Evolutionary conservation across 768 basidiomycete genomes (phyloP), one percentile per base, ranked within the genome.

Genomic region (Amanita phalloides): DNA sequence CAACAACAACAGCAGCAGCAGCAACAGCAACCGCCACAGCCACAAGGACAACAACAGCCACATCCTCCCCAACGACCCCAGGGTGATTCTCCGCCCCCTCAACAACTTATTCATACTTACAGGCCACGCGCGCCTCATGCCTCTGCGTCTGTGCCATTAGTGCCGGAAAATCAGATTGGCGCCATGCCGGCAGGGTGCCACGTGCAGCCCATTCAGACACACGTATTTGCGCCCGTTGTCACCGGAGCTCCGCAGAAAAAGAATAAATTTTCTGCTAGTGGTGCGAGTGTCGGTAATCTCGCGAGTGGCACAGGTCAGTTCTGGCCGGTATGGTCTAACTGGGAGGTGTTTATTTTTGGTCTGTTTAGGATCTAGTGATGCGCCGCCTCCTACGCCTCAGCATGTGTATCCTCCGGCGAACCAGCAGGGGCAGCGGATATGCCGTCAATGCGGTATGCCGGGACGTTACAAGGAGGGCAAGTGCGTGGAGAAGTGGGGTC

Each of bases 401-500:
- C 56, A 65, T 17, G 57, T 66, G 3, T 79, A 65, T 57, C 71
- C 76, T 0, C 56, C 76, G 1, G 71, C 70, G 0, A 86, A 86
- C 59, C 69, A 73, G 1, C 70, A 75, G 47, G 87, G 87, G 0
- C 86, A 88, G 60, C 71, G 86, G 21, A 86, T 85, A 45, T 89
- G 87, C 62, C 70, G 86, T 5, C 84, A 86, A 59, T 90, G 87
- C 58, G 84, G 84, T 0, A 66, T 82, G 39, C 70, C 79, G 0
- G 87, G 87, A 0, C 70, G 86, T 1, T 90, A 89, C 68, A 88
- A 88, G 68, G 87, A 90, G 20, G 84, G 82, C 7, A 87, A 87
- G 57, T 90, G 87, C 61, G 86, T 90, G 48, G 87, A 90, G 60
- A 90, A 90, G 64, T 90, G 87, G 87, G 87, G 87, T 1, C 86